Percentiles rank a stretch among this genome's conserved stretches.
Conservation (phyloP, 495 filamentous ascomycete genomes). For the Ramalina intermedia region DNA sequence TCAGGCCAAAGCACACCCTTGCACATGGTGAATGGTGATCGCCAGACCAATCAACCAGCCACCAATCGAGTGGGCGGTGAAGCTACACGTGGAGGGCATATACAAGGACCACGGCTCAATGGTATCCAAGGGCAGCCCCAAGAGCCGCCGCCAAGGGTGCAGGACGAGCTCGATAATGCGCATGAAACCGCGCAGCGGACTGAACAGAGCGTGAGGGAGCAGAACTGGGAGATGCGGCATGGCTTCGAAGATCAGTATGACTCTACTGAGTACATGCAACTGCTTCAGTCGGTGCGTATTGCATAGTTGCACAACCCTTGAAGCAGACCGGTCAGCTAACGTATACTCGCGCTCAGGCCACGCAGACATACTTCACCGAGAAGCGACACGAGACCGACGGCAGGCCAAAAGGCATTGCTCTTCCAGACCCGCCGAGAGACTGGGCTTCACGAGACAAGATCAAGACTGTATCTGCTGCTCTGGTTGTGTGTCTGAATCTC, state of each 20-base stretch:
- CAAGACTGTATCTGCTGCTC: constrained; percentile 89
- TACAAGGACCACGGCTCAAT: background rate
- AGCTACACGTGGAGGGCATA: too few species aligned
- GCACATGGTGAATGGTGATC: background rate
- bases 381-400: constrained; percentile 96
- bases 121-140: background rate
- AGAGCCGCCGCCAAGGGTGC: background rate
- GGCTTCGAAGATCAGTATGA: constrained; percentile 50
- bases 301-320: too few species aligned
- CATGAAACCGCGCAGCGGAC: background rate
- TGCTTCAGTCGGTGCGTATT: constrained; percentile 40
- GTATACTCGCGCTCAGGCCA: constrained; percentile 37
- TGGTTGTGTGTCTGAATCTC: constrained; percentile 91
- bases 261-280: constrained; percentile 40
- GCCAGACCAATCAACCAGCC: too few species aligned
- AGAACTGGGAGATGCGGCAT: constrained; percentile 43
- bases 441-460: constrained; percentile 95
- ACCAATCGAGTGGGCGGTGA: too few species aligned
- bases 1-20: background rate
- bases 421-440: constrained; percentile 56
- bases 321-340: too few species aligned
- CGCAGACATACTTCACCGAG: constrained; percentile 98
- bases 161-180: background rate
- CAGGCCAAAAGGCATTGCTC: constrained; percentile 55
- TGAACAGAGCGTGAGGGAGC: constrained; percentile 16